Evolutionary conservation across 2,329 filamentous ascomycete species (phyloP).

Genomic region (Arthrinium puccinioides): DNA sequence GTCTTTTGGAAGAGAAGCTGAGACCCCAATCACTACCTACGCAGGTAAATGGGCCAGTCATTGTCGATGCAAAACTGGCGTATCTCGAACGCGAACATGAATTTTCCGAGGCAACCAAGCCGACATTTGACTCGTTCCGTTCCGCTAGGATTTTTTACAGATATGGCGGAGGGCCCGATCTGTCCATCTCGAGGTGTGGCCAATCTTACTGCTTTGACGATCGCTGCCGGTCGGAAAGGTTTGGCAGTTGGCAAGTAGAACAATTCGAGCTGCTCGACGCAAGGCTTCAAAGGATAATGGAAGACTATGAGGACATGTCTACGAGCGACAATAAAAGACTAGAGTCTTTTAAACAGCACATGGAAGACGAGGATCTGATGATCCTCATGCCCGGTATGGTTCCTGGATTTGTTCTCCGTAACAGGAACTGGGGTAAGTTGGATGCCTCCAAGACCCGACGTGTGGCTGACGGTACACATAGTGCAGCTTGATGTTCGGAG

Average conservation of each 20-base stretch:
- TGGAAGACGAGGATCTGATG: constrained; percentile 12
- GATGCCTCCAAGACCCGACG: neutral
- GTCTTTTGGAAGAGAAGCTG: too few species aligned
- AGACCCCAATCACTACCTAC: neutral
- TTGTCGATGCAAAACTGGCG: constrained; percentile 21
- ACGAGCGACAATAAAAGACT: neutral
- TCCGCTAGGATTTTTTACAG: too few species aligned
- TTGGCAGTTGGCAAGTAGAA: neutral
- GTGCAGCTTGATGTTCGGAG: constrained; percentile 10
- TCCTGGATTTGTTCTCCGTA: constrained; percentile 16
- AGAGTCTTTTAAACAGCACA: constrained; percentile 3
- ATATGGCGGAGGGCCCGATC: too few species aligned
- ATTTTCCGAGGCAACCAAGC: neutral
- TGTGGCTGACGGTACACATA: neutral
- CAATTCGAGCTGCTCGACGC: neutral
- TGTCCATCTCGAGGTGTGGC: neutral
- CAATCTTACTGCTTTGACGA: neutral
- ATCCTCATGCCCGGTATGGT: constrained; percentile 15
- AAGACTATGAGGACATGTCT: neutral
- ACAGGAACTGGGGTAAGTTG: constrained; percentile 20
- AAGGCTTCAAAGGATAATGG: neutral
- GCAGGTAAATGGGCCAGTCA: constrained; percentile 20
- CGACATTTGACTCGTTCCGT: neutral
- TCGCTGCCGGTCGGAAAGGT: neutral
- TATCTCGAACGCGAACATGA: too few species aligned